phyloP scores from a whole-genome alignment of 371 early-diverging fungal genomes.

The Circinella minor region DNA sequence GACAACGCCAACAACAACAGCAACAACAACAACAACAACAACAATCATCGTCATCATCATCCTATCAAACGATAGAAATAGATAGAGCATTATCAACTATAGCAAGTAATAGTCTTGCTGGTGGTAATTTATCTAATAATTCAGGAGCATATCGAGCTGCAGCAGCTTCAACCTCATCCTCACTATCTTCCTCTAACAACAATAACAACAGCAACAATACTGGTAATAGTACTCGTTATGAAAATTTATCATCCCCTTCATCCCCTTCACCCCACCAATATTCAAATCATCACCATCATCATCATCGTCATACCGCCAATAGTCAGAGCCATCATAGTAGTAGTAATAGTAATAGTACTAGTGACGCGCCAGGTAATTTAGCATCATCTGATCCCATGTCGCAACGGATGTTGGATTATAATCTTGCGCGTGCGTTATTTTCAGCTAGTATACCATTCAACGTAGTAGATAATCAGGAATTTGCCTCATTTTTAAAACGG shows the following conservation, averaged over 20 bases:
- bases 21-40: background rate
- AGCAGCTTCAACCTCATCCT: background rate
- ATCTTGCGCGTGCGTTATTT: conserved; percentile 45
- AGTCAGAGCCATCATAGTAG: conserved; percentile 2
- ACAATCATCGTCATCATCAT: background rate
- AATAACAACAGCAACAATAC: background rate
- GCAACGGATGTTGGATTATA: conserved; percentile 30
- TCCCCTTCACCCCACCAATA: background rate
- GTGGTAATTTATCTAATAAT: background rate
- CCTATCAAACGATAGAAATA: conserved; percentile 11
- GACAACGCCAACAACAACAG: conserved; percentile 1
- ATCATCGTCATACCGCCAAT: background rate
- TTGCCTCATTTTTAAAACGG: conserved; percentile 35
- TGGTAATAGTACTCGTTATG: background rate
- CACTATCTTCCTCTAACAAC: background rate
- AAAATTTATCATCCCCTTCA: conserved; percentile 1
- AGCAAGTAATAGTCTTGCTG: conserved; percentile 4
- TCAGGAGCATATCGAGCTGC: conserved; percentile 1
- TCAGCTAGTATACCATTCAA: conserved; percentile 37
- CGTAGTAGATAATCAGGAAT: conserved; percentile 35
- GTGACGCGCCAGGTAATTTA: background rate
- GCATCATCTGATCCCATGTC: conserved; percentile 12
- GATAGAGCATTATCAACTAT: conserved; percentile 11
- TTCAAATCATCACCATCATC: background rate
- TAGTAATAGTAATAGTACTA: background rate